These are phyloP conservation scores for Cladosporium sp. DNA, from an alignment of 2,329 filamentous ascomycete genomes.

Conservation along the genomic window DNA sequence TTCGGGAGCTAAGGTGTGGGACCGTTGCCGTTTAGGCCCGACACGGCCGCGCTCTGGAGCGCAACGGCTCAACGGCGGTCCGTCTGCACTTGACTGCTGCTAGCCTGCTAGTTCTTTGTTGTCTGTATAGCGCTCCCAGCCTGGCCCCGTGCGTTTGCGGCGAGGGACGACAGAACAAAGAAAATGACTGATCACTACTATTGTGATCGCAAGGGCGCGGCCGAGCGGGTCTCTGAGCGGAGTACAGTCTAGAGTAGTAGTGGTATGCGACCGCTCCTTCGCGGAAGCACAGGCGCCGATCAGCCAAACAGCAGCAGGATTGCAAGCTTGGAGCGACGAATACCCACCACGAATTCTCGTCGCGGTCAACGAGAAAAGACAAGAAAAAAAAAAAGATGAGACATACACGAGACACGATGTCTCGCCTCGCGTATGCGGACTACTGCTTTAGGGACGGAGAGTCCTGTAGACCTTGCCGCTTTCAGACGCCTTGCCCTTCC, in stretches of 20 bases:
- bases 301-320: not conserved
- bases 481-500: no score
- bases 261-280: no score
- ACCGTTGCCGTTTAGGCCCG: constrained; percentile 3
- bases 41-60: not conserved
- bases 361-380: no score
- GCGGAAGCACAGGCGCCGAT: not conserved
- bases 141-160: no score
- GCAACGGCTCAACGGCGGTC: constrained; percentile 11
- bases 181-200: not conserved
- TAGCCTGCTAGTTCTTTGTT: no score
- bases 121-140: no score
- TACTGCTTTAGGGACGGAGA: not conserved
- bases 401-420: not conserved
- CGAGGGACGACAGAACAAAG: not conserved
- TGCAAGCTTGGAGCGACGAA: not conserved
- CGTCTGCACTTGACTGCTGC: not conserved
- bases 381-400: not conserved
- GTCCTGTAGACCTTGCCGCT: no score
- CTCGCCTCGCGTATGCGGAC: constrained; percentile 1
- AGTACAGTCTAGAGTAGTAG: no score
- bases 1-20: constrained; percentile 6
- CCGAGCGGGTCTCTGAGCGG: no score
- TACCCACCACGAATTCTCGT: not conserved
- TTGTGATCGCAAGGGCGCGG: not conserved